These are phyloP conservation scores for Penicillium palitans DNA, from an alignment of 2,329 filamentous ascomycete genomes.

Conservation along the genomic window DNA sequence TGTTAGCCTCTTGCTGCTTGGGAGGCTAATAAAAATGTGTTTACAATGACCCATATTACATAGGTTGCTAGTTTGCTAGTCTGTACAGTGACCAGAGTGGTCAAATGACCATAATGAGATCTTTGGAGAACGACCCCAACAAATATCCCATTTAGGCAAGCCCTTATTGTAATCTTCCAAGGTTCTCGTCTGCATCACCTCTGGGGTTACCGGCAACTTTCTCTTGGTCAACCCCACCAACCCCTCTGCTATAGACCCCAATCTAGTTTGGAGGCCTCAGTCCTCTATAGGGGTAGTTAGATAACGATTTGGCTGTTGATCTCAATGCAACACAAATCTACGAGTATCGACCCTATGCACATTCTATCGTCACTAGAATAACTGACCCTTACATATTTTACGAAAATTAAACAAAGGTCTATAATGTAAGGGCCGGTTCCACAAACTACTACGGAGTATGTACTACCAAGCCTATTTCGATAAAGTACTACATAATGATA, in stretches of 20 bases:
- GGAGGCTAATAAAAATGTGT: constrained; percentile 10
- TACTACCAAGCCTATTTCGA: too few species aligned
- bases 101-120: constrained; percentile 11
- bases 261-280: neutral
- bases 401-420: too few species aligned
- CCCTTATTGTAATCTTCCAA: neutral
- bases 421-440: too few species aligned
- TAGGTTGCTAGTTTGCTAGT: constrained; percentile 14
- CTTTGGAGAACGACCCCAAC: constrained; percentile 8
- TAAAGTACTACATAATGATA: too few species aligned
- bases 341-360: too few species aligned
- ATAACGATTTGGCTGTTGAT: too few species aligned
- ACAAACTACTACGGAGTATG: too few species aligned
- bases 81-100: constrained; percentile 10
- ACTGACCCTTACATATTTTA: too few species aligned
- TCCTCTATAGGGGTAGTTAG: neutral
- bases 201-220: neutral
- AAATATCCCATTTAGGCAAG: constrained; percentile 1
- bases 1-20: constrained; percentile 7
- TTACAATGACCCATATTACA: constrained; percentile 13
- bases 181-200: neutral
- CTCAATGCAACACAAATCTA: too few species aligned
- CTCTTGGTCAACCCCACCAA: neutral
- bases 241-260: neutral
- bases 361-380: too few species aligned